These are phyloP conservation scores for Nannizziopsis barbatae DNA, from an alignment of 2,329 filamentous ascomycete genomes.

Conservation along the genomic window DNA sequence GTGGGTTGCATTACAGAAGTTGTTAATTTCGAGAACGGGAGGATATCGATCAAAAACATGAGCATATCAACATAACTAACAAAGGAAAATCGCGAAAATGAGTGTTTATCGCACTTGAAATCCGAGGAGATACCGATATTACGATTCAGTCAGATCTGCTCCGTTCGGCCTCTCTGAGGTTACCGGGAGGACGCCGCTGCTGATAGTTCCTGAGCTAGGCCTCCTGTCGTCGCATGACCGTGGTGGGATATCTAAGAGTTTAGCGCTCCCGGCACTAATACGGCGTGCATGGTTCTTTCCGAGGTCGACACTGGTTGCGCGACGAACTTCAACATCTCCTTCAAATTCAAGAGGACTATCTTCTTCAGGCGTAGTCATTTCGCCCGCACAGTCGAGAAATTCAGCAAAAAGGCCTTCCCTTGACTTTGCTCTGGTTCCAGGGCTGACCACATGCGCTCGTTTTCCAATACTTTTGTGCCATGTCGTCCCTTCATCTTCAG, in stretches of 20 bases:
- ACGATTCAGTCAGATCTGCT: not conserved
- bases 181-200: constrained; percentile 9
- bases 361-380: constrained; percentile 27
- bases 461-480: constrained; percentile 45
- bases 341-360: constrained; percentile 27
- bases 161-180: not conserved
- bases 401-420: constrained; percentile 49
- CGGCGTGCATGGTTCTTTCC: constrained; percentile 55
- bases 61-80: not conserved
- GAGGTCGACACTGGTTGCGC: constrained; percentile 60
- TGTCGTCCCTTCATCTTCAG: constrained; percentile 25
- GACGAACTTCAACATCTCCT: constrained; percentile 38
- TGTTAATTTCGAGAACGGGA: not conserved
- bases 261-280: constrained; percentile 68
- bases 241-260: constrained; percentile 53
- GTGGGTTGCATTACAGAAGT: constrained; percentile 1
- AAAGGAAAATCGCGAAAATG: constrained; percentile 4
- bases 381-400: constrained; percentile 30
- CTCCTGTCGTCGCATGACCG: constrained; percentile 44
- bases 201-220: constrained; percentile 11
- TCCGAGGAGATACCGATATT: not conserved
- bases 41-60: not conserved
- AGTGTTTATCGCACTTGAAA: not conserved
- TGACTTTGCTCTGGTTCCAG: constrained; percentile 47
- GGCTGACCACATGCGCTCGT: constrained; percentile 55